A percentile compares a stretch with the other conserved stretches of the same genome.
Evolutionary conservation across 768 basidiomycete genomes (phyloP).

Genomic region (Tylopilus subfusipes): DNA sequence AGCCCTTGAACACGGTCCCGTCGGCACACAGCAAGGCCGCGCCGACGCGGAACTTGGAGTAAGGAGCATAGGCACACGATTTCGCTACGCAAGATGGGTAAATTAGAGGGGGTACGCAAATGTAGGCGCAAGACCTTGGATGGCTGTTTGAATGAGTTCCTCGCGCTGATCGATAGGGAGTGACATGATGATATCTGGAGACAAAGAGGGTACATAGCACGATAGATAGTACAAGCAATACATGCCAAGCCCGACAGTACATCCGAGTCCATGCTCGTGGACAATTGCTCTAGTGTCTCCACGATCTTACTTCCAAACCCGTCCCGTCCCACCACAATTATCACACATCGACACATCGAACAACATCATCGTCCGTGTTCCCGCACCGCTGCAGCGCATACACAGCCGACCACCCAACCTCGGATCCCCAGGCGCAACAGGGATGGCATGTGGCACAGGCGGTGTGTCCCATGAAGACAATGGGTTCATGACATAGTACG

Average conservation of each 20-base stretch:
- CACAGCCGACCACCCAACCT: constrained; percentile 66
- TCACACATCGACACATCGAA: constrained; percentile 53
- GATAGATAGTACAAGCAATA: background rate
- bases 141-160: constrained; percentile 52
- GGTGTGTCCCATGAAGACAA: constrained; percentile 2
- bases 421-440: constrained; percentile 62
- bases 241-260: background rate
- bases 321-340: constrained; percentile 62
- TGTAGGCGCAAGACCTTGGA: constrained; percentile 11
- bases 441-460: constrained; percentile 41
- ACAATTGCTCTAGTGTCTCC: no score
- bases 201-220: background rate
- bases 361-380: constrained; percentile 47
- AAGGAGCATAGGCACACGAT: constrained; percentile 71
- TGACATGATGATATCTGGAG: constrained; percentile 1
- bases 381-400: constrained; percentile 61
- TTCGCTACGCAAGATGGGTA: constrained; percentile 43
- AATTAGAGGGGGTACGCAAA: background rate
- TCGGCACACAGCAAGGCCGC: constrained; percentile 74
- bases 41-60: constrained; percentile 92
- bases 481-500: constrained; percentile 29
- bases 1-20: constrained; percentile 75
- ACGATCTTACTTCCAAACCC: constrained; percentile 39
- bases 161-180: constrained; percentile 39
- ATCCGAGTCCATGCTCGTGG: background rate